Conservation (phyloP, 2,329 filamentous ascomycete genomes). For the Hymenoscyphus infarciens region DNA sequence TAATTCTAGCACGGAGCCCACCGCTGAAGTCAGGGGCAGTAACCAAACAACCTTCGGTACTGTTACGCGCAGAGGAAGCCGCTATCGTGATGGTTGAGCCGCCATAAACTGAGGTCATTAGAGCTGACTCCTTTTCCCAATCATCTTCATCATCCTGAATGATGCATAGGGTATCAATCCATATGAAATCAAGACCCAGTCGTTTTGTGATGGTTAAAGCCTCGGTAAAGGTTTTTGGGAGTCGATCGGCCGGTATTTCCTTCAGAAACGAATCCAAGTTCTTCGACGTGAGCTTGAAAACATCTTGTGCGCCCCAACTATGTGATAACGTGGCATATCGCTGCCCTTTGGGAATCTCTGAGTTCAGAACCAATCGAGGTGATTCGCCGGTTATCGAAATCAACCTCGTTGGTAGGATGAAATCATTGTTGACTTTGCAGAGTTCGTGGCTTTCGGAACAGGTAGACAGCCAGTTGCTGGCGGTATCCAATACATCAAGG, state of each 20-base stretch:
- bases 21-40: background rate
- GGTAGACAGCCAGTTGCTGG: background rate
- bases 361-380: background rate
- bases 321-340: constrained; percentile 19
- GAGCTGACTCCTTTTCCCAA: constrained; percentile 19
- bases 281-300: constrained; percentile 7
- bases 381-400: background rate
- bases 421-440: background rate
- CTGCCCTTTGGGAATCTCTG: background rate
- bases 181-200: constrained; percentile 26
- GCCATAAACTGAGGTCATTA: constrained; percentile 16
- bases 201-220: constrained; percentile 23
- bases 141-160: constrained; percentile 22
- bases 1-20: background rate
- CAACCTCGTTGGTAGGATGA: background rate
- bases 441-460: background rate
- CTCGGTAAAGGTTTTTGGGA: constrained; percentile 29
- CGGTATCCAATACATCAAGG: constrained; percentile 3
- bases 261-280: constrained; percentile 9
- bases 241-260: constrained; percentile 12
- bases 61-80: constrained; percentile 12
- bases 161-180: constrained; percentile 23
- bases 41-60: constrained; percentile 13
- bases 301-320: constrained; percentile 15
- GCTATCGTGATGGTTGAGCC: constrained; percentile 18